phyloP scores from a whole-genome alignment of 2,329 filamentous ascomycete genomes.

The Penicillium sp. region DNA sequence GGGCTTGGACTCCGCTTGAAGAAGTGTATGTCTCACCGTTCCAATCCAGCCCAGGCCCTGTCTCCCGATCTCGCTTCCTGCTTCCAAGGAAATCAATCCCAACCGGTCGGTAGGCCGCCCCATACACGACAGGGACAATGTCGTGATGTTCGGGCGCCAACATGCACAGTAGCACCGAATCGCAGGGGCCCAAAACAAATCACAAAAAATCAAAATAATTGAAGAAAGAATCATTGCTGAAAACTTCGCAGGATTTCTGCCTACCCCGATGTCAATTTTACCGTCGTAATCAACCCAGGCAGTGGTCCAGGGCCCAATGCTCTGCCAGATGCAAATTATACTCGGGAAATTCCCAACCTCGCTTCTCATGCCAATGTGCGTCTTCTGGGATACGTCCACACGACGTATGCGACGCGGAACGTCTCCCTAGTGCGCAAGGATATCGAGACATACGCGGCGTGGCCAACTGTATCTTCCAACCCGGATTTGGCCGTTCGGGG shows the following conservation, averaged over 20 bases:
- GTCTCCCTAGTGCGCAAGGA: slow-evolving; percentile 44
- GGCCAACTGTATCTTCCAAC: slow-evolving; percentile 39
- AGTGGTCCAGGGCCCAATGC: slow-evolving; percentile 47
- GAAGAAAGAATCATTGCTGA: slow-evolving; percentile 18
- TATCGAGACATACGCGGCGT: slow-evolving; percentile 47
- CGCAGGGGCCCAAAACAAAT: slow-evolving; percentile 2
- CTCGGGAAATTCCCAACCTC: slow-evolving; percentile 42
- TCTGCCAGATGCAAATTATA: slow-evolving; percentile 46
- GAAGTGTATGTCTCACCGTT: slow-evolving; percentile 39
- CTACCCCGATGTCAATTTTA: slow-evolving; percentile 48
- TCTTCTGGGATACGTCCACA: slow-evolving; percentile 52
- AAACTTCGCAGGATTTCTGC: slow-evolving; percentile 35
- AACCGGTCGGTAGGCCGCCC: slow-evolving; percentile 12
- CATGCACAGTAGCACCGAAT: slow-evolving; percentile 1
- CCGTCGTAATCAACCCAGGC: slow-evolving; percentile 51
- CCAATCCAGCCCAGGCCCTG: slow-evolving; percentile 8
- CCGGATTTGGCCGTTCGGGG: slow-evolving; percentile 44
- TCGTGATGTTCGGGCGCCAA: slow-evolving; percentile 9
- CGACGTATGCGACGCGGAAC: slow-evolving; percentile 46
- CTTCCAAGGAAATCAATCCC: slow-evolving; percentile 4
- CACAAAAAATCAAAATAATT: slow-evolving; percentile 3
- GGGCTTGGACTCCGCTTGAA: slow-evolving; percentile 48
- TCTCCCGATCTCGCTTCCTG: background rate
- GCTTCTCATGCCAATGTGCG: slow-evolving; percentile 48
- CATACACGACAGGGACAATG: slow-evolving; percentile 10